Evolutionary conservation across 192 early-diverging fungal genomes (phyloP).

Genomic region (Podila epicladia): DNA sequence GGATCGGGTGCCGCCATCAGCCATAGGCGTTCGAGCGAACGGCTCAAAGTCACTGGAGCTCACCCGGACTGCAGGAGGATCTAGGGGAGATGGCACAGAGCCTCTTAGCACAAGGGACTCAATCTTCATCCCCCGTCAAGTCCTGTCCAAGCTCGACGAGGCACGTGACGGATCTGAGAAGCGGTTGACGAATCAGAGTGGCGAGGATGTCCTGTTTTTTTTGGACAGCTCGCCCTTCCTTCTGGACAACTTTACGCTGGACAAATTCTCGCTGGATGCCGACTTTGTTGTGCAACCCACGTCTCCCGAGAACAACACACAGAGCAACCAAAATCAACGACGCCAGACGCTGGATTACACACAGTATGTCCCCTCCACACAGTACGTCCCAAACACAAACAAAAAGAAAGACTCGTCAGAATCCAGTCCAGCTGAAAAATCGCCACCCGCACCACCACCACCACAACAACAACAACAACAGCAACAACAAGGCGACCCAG

Average conservation of each 20-base stretch:
- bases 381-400: no score
- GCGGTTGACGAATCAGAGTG: slow-evolving; percentile 27
- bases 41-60: neutral
- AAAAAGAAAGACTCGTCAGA: neutral
- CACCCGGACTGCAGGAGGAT: neutral
- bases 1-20: neutral
- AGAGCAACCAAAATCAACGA: neutral
- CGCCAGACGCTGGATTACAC: neutral
- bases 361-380: no score
- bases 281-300: slow-evolving; percentile 17
- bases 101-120: no score
- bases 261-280: slow-evolving; percentile 9
- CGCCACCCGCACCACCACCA: neutral
- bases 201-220: slow-evolving; percentile 30
- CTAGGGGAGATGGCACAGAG: no score
- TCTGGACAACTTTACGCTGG: slow-evolving; percentile 34
- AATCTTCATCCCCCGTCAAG: no score
- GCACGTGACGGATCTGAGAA: slow-evolving; percentile 2
- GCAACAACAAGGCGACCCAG: neutral
- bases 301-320: neutral
- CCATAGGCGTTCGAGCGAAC: neutral
- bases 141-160: neutral
- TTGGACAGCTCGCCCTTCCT: slow-evolving; percentile 38
- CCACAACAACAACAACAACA: neutral
- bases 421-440: neutral